phyloP scores from a whole-genome alignment of 73 alveolate genomes.

The Paramecium biaurelia region DNA sequence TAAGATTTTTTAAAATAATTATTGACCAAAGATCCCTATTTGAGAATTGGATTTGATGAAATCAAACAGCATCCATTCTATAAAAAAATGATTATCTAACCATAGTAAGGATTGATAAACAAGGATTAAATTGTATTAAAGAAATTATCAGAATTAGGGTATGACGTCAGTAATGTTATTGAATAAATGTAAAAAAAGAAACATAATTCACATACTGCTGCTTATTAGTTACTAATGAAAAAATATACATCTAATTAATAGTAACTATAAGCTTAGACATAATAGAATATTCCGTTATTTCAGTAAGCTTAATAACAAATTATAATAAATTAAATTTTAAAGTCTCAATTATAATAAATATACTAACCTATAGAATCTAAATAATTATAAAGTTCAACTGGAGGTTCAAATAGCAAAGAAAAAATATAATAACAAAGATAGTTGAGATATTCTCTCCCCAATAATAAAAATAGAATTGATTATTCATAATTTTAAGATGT shows the following conservation, averaged over 20 bases:
- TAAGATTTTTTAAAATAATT: not conserved
- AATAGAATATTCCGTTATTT: not conserved
- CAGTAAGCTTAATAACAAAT: not conserved
- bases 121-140: not conserved
- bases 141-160: not conserved
- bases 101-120: not conserved
- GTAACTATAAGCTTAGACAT: not conserved
- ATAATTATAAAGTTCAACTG: not conserved
- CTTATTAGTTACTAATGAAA: not conserved
- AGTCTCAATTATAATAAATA: not conserved
- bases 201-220: conserved; percentile 2
- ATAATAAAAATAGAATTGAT: not conserved
- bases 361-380: not conserved
- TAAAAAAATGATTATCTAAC: not conserved
- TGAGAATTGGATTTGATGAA: not conserved
- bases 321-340: not conserved
- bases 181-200: not conserved
- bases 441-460: not conserved
- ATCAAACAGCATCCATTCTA: conserved; percentile 48
- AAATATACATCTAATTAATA: not conserved
- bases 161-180: not conserved
- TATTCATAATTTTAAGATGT: not conserved
- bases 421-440: not conserved
- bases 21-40: not conserved
- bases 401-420: conserved; percentile 7